Conservation (phyloP, 768 basidiomycete genomes). For the Lactarius quietus region DNA sequence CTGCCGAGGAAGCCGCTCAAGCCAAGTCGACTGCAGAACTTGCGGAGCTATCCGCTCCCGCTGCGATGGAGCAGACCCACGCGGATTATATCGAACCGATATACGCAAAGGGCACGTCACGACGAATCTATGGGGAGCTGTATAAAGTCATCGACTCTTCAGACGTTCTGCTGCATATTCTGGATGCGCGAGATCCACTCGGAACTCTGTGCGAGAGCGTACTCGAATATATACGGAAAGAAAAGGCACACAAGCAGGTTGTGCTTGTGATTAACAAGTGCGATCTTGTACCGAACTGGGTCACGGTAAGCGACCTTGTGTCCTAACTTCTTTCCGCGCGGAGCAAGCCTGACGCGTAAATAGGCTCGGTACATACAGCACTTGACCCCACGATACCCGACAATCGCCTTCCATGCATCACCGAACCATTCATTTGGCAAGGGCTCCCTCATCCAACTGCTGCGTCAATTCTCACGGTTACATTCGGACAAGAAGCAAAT, state of each 20-base stretch:
- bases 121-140: conserved; percentile 94
- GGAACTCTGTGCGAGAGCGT: conserved; percentile 95
- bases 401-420: conserved; percentile 97
- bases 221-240: conserved; percentile 88
- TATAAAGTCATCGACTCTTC: conserved; percentile 99
- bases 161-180: conserved; percentile 90
- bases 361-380: conserved; percentile 96
- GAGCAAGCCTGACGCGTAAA: neutral
- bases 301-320: conserved; percentile 66
- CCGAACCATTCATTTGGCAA: conserved; percentile 99
- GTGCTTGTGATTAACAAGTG: conserved; percentile 98
- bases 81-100: conserved; percentile 86
- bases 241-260: conserved; percentile 96
- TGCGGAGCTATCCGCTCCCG: conserved; percentile 40
- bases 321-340: neutral
- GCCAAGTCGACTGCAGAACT: conserved; percentile 42
- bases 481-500: conserved; percentile 99
- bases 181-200: conserved; percentile 93
- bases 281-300: conserved; percentile 98
- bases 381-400: conserved; percentile 90
- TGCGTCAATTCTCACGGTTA: conserved; percentile 93
- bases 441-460: conserved; percentile 93
- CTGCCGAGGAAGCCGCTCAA: conserved; percentile 50
- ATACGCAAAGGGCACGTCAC: conserved; percentile 91
- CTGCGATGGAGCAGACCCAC: conserved; percentile 54